Evolutionary conservation across 2,329 filamentous ascomycete species (phyloP).

Genomic region (Colletotrichum gloeosporioides): DNA sequence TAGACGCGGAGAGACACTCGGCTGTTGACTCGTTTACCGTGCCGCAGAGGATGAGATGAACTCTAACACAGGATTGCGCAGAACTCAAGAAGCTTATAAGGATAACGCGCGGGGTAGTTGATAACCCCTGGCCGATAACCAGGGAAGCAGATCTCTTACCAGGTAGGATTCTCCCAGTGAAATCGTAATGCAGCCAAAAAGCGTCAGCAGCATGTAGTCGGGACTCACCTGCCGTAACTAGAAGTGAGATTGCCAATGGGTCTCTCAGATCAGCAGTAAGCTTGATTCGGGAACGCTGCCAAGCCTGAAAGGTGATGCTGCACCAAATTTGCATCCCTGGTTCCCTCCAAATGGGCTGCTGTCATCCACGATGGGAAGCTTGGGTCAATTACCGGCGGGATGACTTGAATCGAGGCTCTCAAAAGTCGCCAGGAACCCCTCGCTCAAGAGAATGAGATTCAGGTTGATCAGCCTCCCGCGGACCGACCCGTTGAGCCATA

Average conservation of each 20-base stretch:
- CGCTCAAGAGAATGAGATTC: neutral
- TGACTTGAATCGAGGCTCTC: neutral
- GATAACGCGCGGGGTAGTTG: neutral
- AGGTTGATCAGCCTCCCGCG: neutral
- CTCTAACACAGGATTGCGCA: neutral
- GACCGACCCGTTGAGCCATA: neutral
- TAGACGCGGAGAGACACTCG: neutral
- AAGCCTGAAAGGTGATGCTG: neutral
- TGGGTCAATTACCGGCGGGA: neutral
- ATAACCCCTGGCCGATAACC: neutral
- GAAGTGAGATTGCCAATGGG: neutral
- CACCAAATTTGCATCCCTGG: neutral
- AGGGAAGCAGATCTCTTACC: neutral
- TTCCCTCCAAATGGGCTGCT: neutral
- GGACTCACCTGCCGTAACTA: neutral
- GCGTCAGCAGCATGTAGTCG: neutral
- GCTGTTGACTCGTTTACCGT: neutral
- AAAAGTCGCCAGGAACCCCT: neutral
- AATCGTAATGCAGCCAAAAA: neutral
- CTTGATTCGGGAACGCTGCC: neutral
- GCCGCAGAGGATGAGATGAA: neutral
- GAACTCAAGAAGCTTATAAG: neutral
- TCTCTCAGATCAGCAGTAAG: neutral
- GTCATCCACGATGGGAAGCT: neutral
- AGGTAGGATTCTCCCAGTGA: neutral